Evolutionary conservation across 192 early-diverging fungal genomes (phyloP).

Genomic region (Helicostylum pulchrum): DNA sequence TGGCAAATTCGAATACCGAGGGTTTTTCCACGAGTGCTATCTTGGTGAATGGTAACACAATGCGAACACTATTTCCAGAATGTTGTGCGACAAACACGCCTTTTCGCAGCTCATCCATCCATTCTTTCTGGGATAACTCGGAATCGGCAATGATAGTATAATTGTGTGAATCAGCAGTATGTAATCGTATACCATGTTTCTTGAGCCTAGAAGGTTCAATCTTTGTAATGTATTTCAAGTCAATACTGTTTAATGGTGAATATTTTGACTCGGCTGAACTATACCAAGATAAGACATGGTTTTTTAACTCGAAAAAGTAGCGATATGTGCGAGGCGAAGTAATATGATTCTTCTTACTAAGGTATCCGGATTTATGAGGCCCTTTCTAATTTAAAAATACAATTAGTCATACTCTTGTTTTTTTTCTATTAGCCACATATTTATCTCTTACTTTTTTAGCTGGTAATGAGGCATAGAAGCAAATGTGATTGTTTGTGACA

Average conservation of each 20-base stretch:
- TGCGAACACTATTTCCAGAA: conserved; percentile 53
- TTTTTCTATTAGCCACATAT: neutral
- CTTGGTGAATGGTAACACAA: conserved; percentile 55
- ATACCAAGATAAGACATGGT: conserved; percentile 57
- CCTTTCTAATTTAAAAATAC: conserved; percentile 36
- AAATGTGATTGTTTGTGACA: conserved; percentile 56
- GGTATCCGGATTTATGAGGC: conserved; percentile 50
- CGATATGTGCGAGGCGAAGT: conserved; percentile 41
- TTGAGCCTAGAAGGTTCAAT: conserved; percentile 40
- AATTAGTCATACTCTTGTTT: neutral
- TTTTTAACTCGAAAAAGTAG: conserved; percentile 59
- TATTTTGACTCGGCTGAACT: conserved; percentile 53
- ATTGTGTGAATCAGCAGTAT: conserved; percentile 36
- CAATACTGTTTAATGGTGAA: conserved; percentile 51
- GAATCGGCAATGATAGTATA: conserved; percentile 57
- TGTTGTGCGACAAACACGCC: conserved; percentile 55
- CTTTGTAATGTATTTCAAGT: conserved; percentile 51
- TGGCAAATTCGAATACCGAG: conserved; percentile 44
- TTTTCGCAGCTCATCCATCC: conserved; percentile 54
- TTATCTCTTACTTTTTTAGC: conserved; percentile 37
- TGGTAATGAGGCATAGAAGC: conserved; percentile 61
- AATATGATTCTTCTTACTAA: conserved; percentile 41
- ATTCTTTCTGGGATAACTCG: conserved; percentile 46
- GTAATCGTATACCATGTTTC: conserved; percentile 41
- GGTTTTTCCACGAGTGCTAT: conserved; percentile 50